A percentile compares a stretch with the other conserved stretches of the same genome.
Conservation (phyloP, 805 yeast genomes). For the Zygoascus flipseniorum region DNA sequence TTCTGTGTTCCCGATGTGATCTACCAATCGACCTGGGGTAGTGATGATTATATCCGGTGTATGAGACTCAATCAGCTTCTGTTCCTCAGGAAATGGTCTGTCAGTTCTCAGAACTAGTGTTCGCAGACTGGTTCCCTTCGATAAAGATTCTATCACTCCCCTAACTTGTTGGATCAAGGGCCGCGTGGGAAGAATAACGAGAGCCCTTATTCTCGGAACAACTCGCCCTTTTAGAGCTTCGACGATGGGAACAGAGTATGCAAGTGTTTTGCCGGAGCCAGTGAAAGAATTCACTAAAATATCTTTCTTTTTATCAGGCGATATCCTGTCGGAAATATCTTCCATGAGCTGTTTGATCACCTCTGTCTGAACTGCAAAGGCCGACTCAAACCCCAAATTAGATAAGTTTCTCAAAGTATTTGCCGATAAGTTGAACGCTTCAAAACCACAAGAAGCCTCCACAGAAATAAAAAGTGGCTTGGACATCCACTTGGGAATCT, state of each 20-base stretch:
- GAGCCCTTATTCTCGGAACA: conserved; percentile 66
- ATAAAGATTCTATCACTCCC: conserved; percentile 47
- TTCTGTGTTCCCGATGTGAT: conserved; percentile 29
- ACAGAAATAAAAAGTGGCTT: conserved; percentile 52
- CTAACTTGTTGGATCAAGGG: conserved; percentile 80
- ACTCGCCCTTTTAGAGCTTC: conserved; percentile 54
- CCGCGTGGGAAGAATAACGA: conserved; percentile 82
- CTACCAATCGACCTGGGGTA: conserved; percentile 88
- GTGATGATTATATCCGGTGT: conserved; percentile 31
- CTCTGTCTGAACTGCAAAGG: conserved; percentile 71
- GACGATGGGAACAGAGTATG: conserved; percentile 77
- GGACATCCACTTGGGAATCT: conserved; percentile 48
- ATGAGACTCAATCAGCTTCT: conserved; percentile 33
- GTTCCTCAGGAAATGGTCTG: conserved; percentile 57
- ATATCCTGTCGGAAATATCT: conserved; percentile 25
- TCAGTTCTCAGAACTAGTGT: conserved; percentile 49
- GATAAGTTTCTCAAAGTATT: conserved; percentile 40
- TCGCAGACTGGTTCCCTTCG: conserved; percentile 60
- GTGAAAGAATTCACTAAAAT: conserved; percentile 87
- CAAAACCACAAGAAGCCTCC: conserved; percentile 38
- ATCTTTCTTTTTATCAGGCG: conserved; percentile 40
- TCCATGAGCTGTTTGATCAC: conserved; percentile 51
- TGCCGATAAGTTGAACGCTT: conserved; percentile 31
- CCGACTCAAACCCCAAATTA: conserved; percentile 39
- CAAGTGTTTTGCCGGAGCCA: conserved; percentile 92